Base-by-base conservation (phyloP, 352 stramenopile species). In the Nothophytophthora sp. region DNA sequence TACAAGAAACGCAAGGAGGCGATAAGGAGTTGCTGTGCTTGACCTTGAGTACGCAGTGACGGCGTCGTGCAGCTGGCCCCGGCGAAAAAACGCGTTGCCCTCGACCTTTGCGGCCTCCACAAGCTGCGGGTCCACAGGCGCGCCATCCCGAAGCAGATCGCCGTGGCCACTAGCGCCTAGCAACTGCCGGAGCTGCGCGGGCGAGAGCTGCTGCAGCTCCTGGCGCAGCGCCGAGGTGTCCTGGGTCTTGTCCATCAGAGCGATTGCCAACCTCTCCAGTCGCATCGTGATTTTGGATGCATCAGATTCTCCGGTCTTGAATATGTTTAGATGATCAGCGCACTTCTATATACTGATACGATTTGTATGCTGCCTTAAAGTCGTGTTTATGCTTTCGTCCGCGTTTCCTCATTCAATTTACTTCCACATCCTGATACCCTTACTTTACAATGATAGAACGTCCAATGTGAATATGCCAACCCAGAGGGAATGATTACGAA, bases 1-100 rank as follows among this genome's bases (percentile, higher is more conserved):
- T 5, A 37, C 33, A 41, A 13, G 15, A 32, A 2, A 43, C 3
- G 54, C 43, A 19, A 27, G 24, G 51, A 8, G 57, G 30, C 20
- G 38, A 52, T 41, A 25, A 16, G 19, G 10, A 12, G 12, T 12
- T 44, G 10, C 27, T 38, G 11, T 24, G 6, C 25, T 6, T 46
- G 22, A 82, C 64, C 49, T 47, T 16, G 80, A 81, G 55, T 91
- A 91, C 8, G 63, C 67, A 15, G 55, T 29, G 13, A 73, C 50
- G 0, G 80, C 80, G 5, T 70, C 63, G 5, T 63, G 33, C 46
- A 68, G 76, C 10, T 52, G 37, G 16, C 64, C 66, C 9, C 50
- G 28, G 12, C 73, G 70, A 39, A 91, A 91, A 23, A 64, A 51
- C 12, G 60, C 66, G 43, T 91, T 91, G 34, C 77, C 80, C 46